Percentiles rank a stretch among this genome's conserved stretches.
Conservation (phyloP, 2,329 filamentous ascomycete species). For the Ascochyta viciae-villosae region DNA sequence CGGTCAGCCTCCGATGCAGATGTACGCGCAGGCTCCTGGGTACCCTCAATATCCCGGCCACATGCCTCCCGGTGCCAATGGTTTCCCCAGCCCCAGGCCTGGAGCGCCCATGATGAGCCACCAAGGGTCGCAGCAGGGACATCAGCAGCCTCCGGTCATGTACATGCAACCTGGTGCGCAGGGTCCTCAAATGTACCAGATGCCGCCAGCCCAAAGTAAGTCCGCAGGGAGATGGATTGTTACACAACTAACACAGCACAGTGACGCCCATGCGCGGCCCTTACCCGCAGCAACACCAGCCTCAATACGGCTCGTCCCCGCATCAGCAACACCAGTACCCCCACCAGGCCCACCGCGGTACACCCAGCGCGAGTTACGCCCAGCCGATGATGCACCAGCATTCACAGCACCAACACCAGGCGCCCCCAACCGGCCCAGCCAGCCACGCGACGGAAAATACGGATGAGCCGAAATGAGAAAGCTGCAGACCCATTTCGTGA, state of each 20-base stretch:
- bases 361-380: conserved; percentile 50
- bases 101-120: conserved; percentile 91
- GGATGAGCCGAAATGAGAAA: conserved; percentile 49
- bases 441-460: conserved; percentile 43
- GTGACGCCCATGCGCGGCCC: conserved; percentile 51
- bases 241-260: conserved; percentile 25
- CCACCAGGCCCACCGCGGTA: conserved; percentile 48
- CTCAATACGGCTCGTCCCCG: conserved; percentile 48
- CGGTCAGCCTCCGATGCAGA: conserved; percentile 75
- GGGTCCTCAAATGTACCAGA: conserved; percentile 76
- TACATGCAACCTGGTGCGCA: conserved; percentile 78
- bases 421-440: conserved; percentile 44
- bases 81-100: conserved; percentile 87
- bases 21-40: conserved; percentile 75
- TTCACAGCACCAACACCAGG: conserved; percentile 48
- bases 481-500: conserved; percentile 17
- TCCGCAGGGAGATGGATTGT: conserved; percentile 34
- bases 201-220: conserved; percentile 78
- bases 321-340: conserved; percentile 52
- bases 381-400: conserved; percentile 53
- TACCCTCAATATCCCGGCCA: conserved; percentile 66
- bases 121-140: conserved; percentile 89
- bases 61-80: conserved; percentile 68
- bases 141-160: conserved; percentile 67
- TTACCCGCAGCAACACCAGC: conserved; percentile 50